These are phyloP conservation scores for Garcia nutans DNA, from an alignment of 345 rosid genomes.

Conservation along the genomic window DNA sequence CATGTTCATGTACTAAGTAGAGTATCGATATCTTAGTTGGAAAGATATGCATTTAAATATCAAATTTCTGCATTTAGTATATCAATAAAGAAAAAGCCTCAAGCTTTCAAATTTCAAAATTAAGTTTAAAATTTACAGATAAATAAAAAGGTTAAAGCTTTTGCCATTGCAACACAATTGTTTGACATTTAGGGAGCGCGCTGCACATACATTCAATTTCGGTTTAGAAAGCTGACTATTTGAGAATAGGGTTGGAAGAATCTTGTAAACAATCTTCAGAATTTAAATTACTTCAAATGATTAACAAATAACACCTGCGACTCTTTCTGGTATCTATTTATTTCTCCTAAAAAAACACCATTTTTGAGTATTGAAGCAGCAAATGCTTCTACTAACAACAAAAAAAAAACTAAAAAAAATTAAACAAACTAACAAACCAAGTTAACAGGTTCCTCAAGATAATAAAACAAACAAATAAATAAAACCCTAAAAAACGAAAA, in stretches of 20 bases:
- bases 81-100: too few relatives aligned
- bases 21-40: not conserved
- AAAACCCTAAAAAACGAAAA: not conserved
- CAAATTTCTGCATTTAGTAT: not conserved
- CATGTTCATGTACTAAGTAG: not conserved
- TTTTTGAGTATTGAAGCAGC: not conserved
- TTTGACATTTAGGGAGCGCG: too few relatives aligned
- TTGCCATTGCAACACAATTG: too few relatives aligned
- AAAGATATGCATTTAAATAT: too few relatives aligned
- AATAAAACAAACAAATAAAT: not conserved
- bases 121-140: too few relatives aligned
- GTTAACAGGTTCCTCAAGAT: not conserved
- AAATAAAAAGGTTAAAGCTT: too few relatives aligned
- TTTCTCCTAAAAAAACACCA: not conserved
- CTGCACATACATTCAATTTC: not conserved
- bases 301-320: not conserved
- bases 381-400: not conserved
- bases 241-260: not conserved
- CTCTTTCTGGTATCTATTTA: not conserved
- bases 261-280: not conserved
- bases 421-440: not conserved
- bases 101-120: too few relatives aligned
- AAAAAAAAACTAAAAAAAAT: not conserved
- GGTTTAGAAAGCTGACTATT: not conserved
- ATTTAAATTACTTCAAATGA: not conserved